These are phyloP conservation scores for Chlamydomonas sp. DNA, from an alignment of 139 green algal genomes.

Conservation along the genomic window DNA sequence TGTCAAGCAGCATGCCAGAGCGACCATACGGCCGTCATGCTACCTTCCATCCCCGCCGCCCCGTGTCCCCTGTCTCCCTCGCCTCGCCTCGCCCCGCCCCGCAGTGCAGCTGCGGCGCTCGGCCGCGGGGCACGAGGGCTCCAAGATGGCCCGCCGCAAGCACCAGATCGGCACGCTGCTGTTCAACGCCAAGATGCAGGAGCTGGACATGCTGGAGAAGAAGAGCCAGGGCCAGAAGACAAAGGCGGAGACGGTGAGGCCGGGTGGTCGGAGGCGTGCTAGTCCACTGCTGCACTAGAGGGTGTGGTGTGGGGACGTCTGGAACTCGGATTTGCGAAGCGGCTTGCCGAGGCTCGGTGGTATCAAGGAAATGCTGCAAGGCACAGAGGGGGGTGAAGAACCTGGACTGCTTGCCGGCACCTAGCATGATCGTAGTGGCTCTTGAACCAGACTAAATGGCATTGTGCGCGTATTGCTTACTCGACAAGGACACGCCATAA, in stretches of 20 bases:
- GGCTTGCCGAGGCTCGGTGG: too few relatives aligned
- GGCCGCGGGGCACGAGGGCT: constrained; percentile 52
- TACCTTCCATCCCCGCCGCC: background rate
- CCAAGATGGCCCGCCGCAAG: constrained; percentile 72
- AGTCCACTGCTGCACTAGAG: background rate
- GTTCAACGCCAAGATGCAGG: constrained; percentile 69
- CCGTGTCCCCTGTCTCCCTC: background rate
- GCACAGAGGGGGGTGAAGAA: too few relatives aligned
- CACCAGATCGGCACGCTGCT: constrained; percentile 85
- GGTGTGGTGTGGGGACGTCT: background rate
- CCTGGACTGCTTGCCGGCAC: too few relatives aligned
- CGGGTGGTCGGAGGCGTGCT: background rate
- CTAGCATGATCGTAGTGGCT: too few relatives aligned
- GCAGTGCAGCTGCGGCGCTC: constrained; percentile 59
- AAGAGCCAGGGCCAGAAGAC: constrained; percentile 61
- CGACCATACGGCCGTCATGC: background rate
- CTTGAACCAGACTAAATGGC: too few relatives aligned
- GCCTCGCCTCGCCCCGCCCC: background rate
- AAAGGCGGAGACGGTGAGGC: constrained; percentile 76
- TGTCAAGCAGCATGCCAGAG: too few relatives aligned
- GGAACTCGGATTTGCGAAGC: too few relatives aligned
- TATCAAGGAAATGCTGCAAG: too few relatives aligned
- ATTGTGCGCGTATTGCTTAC: too few relatives aligned
- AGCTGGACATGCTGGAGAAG: constrained; percentile 79
- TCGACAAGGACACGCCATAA: too few relatives aligned